Evolutionary conservation across 495 filamentous ascomycete genomes (phyloP).

Genomic region (Aspergillus hancockii): DNA sequence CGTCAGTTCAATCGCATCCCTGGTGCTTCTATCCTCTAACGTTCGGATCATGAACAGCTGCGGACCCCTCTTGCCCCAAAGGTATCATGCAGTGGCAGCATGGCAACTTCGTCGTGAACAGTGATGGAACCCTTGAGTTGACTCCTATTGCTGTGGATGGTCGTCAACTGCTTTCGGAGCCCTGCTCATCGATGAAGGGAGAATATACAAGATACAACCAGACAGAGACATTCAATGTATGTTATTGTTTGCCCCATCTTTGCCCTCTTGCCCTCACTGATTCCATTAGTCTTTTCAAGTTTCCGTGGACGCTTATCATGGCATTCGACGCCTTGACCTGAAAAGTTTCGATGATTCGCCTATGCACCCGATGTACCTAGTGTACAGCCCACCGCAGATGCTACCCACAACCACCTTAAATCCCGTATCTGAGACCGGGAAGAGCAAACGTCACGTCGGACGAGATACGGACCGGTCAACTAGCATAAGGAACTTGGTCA

Average conservation of each 20-base stretch:
- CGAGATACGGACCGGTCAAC: conserved; percentile 35
- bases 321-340: conserved; percentile 65
- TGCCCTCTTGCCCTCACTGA: conserved; percentile 19
- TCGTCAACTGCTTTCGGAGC: conserved; percentile 68
- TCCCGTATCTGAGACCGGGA: conserved; percentile 45
- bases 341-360: conserved; percentile 65
- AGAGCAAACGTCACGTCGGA: conserved; percentile 29
- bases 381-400: conserved; percentile 70
- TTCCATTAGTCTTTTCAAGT: conserved; percentile 59
- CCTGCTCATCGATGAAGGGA: conserved; percentile 54
- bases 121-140: conserved; percentile 61
- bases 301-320: conserved; percentile 60
- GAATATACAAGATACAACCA: conserved; percentile 71
- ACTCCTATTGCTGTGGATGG: conserved; percentile 69
- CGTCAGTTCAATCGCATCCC: conserved; percentile 49
- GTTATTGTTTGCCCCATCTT: not conserved
- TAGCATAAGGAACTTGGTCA: conserved; percentile 44
- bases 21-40: not conserved
- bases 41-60: conserved; percentile 44
- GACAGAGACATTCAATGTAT: conserved; percentile 65
- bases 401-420: conserved; percentile 71
- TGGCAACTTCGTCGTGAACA: conserved; percentile 57
- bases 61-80: conserved; percentile 62
- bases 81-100: conserved; percentile 82
- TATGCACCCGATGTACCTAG: conserved; percentile 73